Evolutionary conservation across 2,329 filamentous ascomycete species (phyloP).

Genomic region (Leptographium procerum): DNA sequence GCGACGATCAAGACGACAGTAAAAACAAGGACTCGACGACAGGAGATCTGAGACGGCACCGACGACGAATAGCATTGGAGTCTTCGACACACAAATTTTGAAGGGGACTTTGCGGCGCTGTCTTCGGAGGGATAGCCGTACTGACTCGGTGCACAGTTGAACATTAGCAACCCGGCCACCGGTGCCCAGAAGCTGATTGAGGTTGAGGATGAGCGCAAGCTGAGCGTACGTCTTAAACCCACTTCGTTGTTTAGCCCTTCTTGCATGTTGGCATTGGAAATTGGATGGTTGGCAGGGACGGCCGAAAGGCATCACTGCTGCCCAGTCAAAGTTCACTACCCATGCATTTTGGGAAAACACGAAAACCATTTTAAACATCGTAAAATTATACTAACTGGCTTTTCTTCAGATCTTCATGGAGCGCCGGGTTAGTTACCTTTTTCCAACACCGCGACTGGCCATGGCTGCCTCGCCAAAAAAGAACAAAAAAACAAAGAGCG

Average conservation of each 20-base stretch:
- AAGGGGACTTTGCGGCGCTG: not conserved
- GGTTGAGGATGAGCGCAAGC: conserved; percentile 98
- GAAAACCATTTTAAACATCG: not conserved
- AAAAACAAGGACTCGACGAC: not conserved
- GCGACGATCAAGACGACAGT: not conserved
- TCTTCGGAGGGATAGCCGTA: conserved; percentile 5
- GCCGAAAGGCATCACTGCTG: not conserved
- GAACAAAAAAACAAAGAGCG: too few relatives aligned
- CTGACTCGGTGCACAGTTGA: conserved; percentile 37
- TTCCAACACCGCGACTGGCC: not conserved
- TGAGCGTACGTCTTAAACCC: conserved; percentile 56
- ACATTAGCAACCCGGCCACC: conserved; percentile 87
- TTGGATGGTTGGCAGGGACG: not conserved
- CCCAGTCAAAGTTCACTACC: not conserved
- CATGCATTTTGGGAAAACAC: not conserved
- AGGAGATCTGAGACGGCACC: not conserved
- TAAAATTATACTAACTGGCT: conserved; percentile 12
- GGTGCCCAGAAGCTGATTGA: conserved; percentile 99
- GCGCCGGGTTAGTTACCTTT: conserved; percentile 12
- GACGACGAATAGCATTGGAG: not conserved
- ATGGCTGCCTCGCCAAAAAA: not conserved
- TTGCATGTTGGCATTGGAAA: not conserved
- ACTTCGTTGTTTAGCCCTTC: not conserved
- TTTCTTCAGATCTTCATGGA: conserved; percentile 14
- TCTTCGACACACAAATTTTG: not conserved